Evolutionary conservation across 1,284 basidiomycete species (phyloP).

Genomic region (Butyriboletus regius): DNA sequence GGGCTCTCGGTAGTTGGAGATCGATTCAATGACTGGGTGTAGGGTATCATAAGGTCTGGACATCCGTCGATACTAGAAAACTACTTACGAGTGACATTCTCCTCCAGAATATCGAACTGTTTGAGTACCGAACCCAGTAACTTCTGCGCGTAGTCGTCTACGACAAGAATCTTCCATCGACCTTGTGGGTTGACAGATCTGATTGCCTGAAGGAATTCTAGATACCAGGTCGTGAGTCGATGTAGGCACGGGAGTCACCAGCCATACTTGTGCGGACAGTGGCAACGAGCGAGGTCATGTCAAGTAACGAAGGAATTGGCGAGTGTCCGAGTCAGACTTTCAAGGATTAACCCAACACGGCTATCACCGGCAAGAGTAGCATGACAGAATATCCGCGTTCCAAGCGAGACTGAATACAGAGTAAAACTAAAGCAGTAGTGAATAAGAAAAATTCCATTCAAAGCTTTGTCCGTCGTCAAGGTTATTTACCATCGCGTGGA

Average conservation of each 20-base stretch:
- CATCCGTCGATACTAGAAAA: neutral
- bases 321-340: neutral
- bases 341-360: constrained; percentile 8
- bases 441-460: constrained; percentile 6
- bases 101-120: constrained; percentile 85
- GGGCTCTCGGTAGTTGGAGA: constrained; percentile 65
- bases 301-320: neutral
- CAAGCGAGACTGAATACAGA: constrained; percentile 14
- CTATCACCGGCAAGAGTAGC: constrained; percentile 9
- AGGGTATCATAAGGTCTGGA: constrained; percentile 5
- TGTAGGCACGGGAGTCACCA: neutral
- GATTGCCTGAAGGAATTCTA: constrained; percentile 75
- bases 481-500: constrained; percentile 21
- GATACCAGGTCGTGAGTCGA: constrained; percentile 4
- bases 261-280: constrained; percentile 49
- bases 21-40: constrained; percentile 66
- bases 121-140: constrained; percentile 83
- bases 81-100: constrained; percentile 84
- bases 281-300: constrained; percentile 52
- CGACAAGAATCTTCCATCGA: constrained; percentile 93
- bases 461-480: constrained; percentile 10
- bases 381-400: neutral
- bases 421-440: constrained; percentile 6
- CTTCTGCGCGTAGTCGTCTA: constrained; percentile 85
- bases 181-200: constrained; percentile 72